Base-by-base conservation (phyloP, 1,284 basidiomycete genomes). In the Pseudozyma hubeiensis region DNA sequence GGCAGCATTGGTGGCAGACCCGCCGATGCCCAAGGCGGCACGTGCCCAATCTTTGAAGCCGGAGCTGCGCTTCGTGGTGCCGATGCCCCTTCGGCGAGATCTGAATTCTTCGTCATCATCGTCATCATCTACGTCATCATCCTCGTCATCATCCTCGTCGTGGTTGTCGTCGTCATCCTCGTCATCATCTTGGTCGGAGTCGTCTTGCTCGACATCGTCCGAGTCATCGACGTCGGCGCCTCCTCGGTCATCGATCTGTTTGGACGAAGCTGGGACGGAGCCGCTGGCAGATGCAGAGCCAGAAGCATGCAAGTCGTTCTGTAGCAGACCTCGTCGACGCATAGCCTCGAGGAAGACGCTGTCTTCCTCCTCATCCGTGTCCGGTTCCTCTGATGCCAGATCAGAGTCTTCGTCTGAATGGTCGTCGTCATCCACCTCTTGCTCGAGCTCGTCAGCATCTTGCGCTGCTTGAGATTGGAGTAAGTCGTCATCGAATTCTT, bases 11-110 rank as follows among this genome's bases (percentile, higher is more conserved):
- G 60, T 49, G 7, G 64, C 73, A 17, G 59, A 54, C 7, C 64
- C 64, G n/a, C 53, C 53, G 17, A 81, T 67, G 6, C 78, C 75
- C 17, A 83, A 59, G 7, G 81, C 81, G 6, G 71, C 63, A n/a
- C 72, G 61, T 10, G 82, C 82, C 81, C 81, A 84, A 44, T 81
- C 75, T 49, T 84, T 84, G 74, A 84, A 84, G 19, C 79, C 79
- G 11, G 60, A 61, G 47, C 74, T 73, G 35, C 75, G 67, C 3
- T 60, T 52, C 8, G 81, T 67, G 17, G 70, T 66, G 47, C 67
- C 67, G 30, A 80, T 70, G 13, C 78, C 78, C 24, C 71, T 46
- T 10, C 77, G 73, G 45, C 62, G 64, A 7, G 76, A 73, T 44
- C 64, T 62, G 13, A 53, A 54, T 29, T 69, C 64, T 47, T 62